phyloP scores from a whole-genome alignment of 768 basidiomycete species.

The Collybia nuda region DNA sequence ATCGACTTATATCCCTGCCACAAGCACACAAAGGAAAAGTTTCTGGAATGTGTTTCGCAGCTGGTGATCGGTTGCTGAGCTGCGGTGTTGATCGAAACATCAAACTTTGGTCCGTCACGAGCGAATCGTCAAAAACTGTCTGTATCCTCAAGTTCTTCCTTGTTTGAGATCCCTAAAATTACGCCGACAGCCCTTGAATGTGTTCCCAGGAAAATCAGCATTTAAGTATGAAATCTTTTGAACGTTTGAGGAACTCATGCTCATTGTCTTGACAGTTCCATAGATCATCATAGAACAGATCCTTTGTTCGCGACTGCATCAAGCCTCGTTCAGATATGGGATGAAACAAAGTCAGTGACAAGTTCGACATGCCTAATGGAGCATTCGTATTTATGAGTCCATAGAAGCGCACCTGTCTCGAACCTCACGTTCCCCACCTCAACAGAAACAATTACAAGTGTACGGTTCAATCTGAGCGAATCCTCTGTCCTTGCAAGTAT shows the following conservation, averaged over 20 bases:
- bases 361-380: slow-evolving; percentile 4
- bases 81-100: slow-evolving; percentile 84
- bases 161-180: background rate
- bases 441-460: slow-evolving; percentile 83
- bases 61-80: slow-evolving; percentile 61
- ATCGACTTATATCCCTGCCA: slow-evolving; percentile 53
- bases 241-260: background rate
- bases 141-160: slow-evolving; percentile 17
- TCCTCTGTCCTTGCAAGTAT: slow-evolving; percentile 92
- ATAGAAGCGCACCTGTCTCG: slow-evolving; percentile 80
- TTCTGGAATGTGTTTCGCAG: slow-evolving; percentile 76
- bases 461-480: slow-evolving; percentile 94
- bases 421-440: slow-evolving; percentile 86
- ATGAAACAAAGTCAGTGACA: slow-evolving; percentile 79
- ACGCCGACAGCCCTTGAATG: slow-evolving; percentile 56
- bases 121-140: slow-evolving; percentile 27
- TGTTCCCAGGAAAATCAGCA: slow-evolving; percentile 83
- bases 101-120: slow-evolving; percentile 71
- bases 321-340: slow-evolving; percentile 94
- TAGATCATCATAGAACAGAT: slow-evolving; percentile 91
- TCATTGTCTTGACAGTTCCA: slow-evolving; percentile 53
- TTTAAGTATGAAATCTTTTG: slow-evolving; percentile 69
- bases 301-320: slow-evolving; percentile 94
- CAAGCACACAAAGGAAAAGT: slow-evolving; percentile 85
- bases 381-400: background rate